Evolutionary conservation across 176 grass and related monocot species (phyloP), one percentile per base, ranked within the genome.

Genomic region (Oryza glumipatula): DNA sequence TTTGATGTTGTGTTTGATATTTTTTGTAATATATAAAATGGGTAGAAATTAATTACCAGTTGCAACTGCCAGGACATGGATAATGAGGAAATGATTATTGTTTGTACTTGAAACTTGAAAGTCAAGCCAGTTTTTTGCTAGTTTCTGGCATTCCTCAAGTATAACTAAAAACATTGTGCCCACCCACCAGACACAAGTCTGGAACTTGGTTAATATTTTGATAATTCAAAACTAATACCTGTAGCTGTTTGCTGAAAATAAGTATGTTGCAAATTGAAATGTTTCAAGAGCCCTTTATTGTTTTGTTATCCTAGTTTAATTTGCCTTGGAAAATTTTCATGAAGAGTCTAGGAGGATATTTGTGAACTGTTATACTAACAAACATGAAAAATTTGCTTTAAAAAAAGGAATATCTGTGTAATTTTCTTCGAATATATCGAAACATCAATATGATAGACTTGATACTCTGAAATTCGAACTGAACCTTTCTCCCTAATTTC

Each of bases 1-100:
- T 70, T 68, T 56, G 28, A 70, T 33, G 11, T 67, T 36, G n/a
- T 51, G 65, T 35, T 67, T 67, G 77, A 80, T 32, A 49, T 58
- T 45, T 32, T 80, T 68, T 80, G 13, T 26, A 47, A 36, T 52
- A 7, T 9, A 58, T 56, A 41, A 74, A 49, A 46, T 9, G 3
- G 39, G 1, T 11, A 72, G 11, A 56, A 82, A 82, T 11, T 41
- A 3, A 21, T 82, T 43, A 81, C 80, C 47, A 19, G 2, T 48
- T 1, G 7, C 14, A 74, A 52, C 24, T 4, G 14, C 23, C 72
- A 74, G 6, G 72, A 76, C 38, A 38, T 58, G 30, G 16, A 60
- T 36, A n/a, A 32, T 76, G 1, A 22, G 4, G 4, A 76, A 58
- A 35, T 60, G 32, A 36, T 76, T 76, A 4, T 36, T 38, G 9